A percentile compares a stretch with the other conserved stretches of the same genome.
phyloP scores from a whole-genome alignment of 1,284 basidiomycete species.

The Tilletia caries region DNA sequence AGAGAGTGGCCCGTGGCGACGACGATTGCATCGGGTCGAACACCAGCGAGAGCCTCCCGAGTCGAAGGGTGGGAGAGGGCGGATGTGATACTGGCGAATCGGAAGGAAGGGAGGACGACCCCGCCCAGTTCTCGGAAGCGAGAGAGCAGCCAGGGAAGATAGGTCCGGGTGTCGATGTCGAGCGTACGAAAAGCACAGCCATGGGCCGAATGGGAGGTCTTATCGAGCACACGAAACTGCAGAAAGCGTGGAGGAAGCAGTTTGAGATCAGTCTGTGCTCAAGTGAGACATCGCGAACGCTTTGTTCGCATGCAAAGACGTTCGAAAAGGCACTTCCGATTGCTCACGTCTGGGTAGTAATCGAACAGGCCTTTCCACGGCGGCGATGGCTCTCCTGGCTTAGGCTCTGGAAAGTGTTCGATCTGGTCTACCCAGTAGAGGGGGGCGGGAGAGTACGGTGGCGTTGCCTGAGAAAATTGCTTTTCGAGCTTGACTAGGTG shows the following conservation, averaged over 20 bases:
- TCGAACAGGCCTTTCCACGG: conserved; percentile 28
- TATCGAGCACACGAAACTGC: conserved; percentile 1
- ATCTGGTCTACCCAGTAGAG: conserved; percentile 43
- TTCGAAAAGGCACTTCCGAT: no score
- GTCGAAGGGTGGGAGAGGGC: not conserved
- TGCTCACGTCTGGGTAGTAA: conserved; percentile 41
- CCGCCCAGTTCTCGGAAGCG: conserved; percentile 36
- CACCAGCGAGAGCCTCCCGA: not conserved
- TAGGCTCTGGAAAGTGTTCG: conserved; percentile 26
- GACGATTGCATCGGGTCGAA: conserved; percentile 22
- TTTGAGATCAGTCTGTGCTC: not conserved
- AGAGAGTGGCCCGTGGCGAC: conserved; percentile 30
- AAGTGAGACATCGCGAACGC: not conserved
- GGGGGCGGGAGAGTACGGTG: conserved; percentile 17
- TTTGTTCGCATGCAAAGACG: not conserved
- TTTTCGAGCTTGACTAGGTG: conserved; percentile 23
- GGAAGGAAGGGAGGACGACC: conserved; percentile 16
- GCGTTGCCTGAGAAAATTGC: conserved; percentile 14
- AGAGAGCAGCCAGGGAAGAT: conserved; percentile 28
- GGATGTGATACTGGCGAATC: not conserved
- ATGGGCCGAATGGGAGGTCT: not conserved
- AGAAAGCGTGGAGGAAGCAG: not conserved
- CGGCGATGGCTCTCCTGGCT: not conserved
- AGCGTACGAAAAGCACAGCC: conserved; percentile 39
- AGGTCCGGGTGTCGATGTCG: conserved; percentile 41